phyloP scores from a whole-genome alignment of 305 asterid species.

The Solanum chacoense region DNA sequence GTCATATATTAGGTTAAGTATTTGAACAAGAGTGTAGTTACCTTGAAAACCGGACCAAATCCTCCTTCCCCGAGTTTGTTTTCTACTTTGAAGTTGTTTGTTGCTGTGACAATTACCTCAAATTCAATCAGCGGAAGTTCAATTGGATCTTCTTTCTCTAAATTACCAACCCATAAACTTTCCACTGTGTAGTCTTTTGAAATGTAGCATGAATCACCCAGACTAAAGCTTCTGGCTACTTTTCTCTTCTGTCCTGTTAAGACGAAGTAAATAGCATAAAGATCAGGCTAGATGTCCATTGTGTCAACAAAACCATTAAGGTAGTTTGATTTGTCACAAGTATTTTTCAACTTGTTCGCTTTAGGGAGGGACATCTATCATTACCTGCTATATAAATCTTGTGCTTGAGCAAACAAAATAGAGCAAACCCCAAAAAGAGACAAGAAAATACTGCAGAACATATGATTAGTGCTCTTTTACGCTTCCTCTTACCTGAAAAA shows the following conservation, averaged over 20 bases:
- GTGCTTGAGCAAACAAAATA: background rate
- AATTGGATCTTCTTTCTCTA: background rate
- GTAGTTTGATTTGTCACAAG: background rate
- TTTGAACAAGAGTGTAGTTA: background rate
- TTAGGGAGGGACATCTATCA: background rate
- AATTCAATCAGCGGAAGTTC: slow-evolving; percentile 15
- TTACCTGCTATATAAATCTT: background rate
- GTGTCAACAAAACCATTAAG: background rate
- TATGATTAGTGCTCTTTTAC: background rate
- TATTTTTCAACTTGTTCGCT: background rate
- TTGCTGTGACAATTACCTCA: background rate
- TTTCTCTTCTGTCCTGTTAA: background rate
- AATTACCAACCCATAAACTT: background rate
- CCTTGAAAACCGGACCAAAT: slow-evolving; percentile 22
- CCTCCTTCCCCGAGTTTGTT: slow-evolving; percentile 26
- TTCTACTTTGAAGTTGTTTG: slow-evolving; percentile 12
- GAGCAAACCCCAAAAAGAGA: background rate
- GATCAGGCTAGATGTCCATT: background rate
- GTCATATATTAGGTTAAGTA: background rate
- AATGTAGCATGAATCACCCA: background rate
- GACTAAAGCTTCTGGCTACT: background rate
- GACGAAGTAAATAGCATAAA: background rate
- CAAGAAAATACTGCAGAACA: background rate
- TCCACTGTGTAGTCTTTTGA: background rate
- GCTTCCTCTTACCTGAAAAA: background rate